phyloP scores from a whole-genome alignment of 257 asterid species.

The Pogostemon cablin region DNA sequence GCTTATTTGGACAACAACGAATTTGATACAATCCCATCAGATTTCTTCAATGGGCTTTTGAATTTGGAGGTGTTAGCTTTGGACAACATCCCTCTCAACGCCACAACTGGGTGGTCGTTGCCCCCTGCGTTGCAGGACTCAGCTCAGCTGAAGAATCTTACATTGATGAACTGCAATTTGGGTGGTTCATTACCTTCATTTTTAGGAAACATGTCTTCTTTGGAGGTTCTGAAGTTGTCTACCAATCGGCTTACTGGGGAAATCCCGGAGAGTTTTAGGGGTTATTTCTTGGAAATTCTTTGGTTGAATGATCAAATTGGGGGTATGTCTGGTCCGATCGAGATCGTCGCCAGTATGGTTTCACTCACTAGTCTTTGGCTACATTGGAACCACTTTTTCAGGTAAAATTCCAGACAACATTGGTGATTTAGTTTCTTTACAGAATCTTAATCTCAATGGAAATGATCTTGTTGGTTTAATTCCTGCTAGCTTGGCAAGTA shows the following conservation, averaged over 20 bases:
- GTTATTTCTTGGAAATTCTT: conserved; percentile 50
- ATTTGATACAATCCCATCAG: conserved; percentile 72
- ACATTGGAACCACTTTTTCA: conserved; percentile 78
- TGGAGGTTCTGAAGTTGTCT: conserved; percentile 68
- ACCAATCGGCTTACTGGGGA: conserved; percentile 56
- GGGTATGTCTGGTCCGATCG: conserved; percentile 76
- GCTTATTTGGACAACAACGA: conserved; percentile 79
- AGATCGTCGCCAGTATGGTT: conserved; percentile 52
- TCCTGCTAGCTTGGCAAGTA: conserved; percentile 57
- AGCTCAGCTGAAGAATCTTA: conserved; percentile 69
- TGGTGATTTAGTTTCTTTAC: conserved; percentile 56
- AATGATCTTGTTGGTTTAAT: conserved; percentile 78
- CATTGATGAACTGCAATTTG: conserved; percentile 58
- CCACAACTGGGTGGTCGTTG: conserved; percentile 70
- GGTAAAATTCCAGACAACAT: conserved; percentile 73
- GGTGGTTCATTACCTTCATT: conserved; percentile 79
- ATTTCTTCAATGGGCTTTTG: conserved; percentile 77
- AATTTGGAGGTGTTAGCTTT: conserved; percentile 80
- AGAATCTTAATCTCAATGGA: conserved; percentile 61
- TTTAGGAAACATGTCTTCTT: conserved; percentile 70
- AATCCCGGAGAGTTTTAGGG: conserved; percentile 68
- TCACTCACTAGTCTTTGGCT: conserved; percentile 83
- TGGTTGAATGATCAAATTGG: conserved; percentile 73
- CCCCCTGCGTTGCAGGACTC: conserved; percentile 64
- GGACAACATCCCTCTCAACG: conserved; percentile 71